Evolutionary conservation across 2,329 filamentous ascomycete genomes (phyloP).

Genomic region (Phyllosticta citribraziliensis): DNA sequence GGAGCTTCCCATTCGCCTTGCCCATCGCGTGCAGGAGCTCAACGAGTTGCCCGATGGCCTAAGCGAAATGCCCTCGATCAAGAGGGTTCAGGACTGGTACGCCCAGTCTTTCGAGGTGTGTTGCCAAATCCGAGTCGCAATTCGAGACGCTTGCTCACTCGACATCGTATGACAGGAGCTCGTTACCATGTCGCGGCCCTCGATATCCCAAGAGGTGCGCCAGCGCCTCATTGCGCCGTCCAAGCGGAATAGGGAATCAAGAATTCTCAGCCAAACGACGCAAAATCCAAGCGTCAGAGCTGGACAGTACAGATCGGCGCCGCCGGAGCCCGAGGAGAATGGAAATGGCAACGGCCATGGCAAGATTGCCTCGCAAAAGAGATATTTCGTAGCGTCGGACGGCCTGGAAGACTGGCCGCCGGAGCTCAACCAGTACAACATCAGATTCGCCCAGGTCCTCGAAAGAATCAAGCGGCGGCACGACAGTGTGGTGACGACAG

Average conservation of each 20-base stretch:
- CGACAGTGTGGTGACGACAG: slow-evolving; percentile 94
- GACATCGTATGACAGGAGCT: slow-evolving; percentile 58
- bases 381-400: slow-evolving; percentile 89
- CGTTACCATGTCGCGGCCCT: slow-evolving; percentile 71
- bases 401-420: slow-evolving; percentile 85
- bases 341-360: slow-evolving; percentile 42
- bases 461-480: slow-evolving; percentile 93
- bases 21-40: slow-evolving; percentile 92
- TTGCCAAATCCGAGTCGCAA: slow-evolving; percentile 7
- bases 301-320: slow-evolving; percentile 61
- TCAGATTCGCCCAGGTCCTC: slow-evolving; percentile 75
- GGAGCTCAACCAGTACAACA: slow-evolving; percentile 89
- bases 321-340: slow-evolving; percentile 27
- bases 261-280: slow-evolving; percentile 70
- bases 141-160: slow-evolving; percentile 15
- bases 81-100: slow-evolving; percentile 95
- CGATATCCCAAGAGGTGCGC: slow-evolving; percentile 64
- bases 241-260: slow-evolving; percentile 49
- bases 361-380: slow-evolving; percentile 40
- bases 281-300: slow-evolving; percentile 81
- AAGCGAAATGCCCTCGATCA: slow-evolving; percentile 95
- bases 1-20: slow-evolving; percentile 91
- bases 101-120: slow-evolving; percentile 96
- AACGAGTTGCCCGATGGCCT: slow-evolving; percentile 87
- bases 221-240: slow-evolving; percentile 65